Evolutionary conservation across 148 eudicot genomes (phyloP).

Genomic region (Pharnaceum exiguum): DNA sequence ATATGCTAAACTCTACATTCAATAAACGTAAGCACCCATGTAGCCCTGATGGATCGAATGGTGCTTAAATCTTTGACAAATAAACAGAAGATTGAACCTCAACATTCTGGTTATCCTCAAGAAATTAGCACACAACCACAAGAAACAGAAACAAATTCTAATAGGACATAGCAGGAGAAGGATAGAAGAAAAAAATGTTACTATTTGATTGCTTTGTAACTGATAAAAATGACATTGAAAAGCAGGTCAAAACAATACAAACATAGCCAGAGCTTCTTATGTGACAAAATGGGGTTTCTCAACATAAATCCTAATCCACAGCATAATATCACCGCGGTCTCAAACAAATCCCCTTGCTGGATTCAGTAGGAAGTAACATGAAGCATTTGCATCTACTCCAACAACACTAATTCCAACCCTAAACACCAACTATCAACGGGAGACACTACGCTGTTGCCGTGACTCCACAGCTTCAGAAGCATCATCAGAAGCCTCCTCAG

Average conservation of each 20-base stretch:
- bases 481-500: slow-evolving; percentile 18
- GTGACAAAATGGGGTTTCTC: background rate
- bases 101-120: too few species aligned
- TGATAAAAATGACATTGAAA: background rate
- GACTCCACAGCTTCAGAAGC: slow-evolving; percentile 6
- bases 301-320: background rate
- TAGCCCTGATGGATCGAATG: too few species aligned
- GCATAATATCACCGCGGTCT: background rate
- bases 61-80: too few species aligned
- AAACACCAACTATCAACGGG: background rate
- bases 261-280: background rate
- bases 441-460: slow-evolving; percentile 10
- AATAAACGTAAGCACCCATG: too few species aligned
- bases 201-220: slow-evolving; percentile 4
- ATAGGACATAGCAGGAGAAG: background rate
- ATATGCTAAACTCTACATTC: too few species aligned
- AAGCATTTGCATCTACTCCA: background rate
- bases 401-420: background rate
- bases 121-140: background rate
- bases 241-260: background rate
- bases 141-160: background rate
- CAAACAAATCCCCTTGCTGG: background rate
- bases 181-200: background rate
- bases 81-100: too few species aligned
- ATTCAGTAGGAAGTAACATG: background rate